These are phyloP conservation scores for Cornus florida DNA, from an alignment of 148 eudicot genomes.

Conservation along the genomic window DNA sequence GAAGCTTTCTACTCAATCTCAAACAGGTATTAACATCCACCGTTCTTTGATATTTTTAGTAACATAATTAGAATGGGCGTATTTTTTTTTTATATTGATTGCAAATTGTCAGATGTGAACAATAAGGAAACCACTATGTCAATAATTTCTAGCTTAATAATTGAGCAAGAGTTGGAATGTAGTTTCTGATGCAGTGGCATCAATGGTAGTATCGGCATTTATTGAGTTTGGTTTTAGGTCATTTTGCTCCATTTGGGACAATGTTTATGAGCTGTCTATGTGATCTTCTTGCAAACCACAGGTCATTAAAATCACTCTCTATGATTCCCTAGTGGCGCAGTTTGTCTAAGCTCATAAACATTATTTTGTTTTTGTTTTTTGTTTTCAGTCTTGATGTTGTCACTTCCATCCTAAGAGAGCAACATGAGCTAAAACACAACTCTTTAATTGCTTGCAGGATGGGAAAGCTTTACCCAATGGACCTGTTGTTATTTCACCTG, in stretches of 20 bases:
- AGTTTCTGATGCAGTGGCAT: conserved; percentile 1
- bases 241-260: neutral
- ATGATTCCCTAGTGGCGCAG: neutral
- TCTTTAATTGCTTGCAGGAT: conserved; percentile 60
- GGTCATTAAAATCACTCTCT: neutral
- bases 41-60: neutral
- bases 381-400: neutral
- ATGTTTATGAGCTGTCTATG: neutral
- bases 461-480: conserved; percentile 93
- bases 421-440: neutral
- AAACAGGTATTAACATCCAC: conserved; percentile 63
- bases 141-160: neutral
- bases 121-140: neutral
- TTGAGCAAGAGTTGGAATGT: neutral
- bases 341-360: neutral
- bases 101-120: neutral
- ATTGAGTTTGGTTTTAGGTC: conserved; percentile 1
- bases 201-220: neutral
- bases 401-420: neutral
- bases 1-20: conserved; percentile 80
- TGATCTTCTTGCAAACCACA: neutral
- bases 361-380: too few relatives aligned
- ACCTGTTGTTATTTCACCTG: conserved; percentile 97
- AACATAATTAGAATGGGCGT: neutral
- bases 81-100: too few relatives aligned